phyloP scores from a whole-genome alignment of 257 asterid species.

The Solanum rostratum region DNA sequence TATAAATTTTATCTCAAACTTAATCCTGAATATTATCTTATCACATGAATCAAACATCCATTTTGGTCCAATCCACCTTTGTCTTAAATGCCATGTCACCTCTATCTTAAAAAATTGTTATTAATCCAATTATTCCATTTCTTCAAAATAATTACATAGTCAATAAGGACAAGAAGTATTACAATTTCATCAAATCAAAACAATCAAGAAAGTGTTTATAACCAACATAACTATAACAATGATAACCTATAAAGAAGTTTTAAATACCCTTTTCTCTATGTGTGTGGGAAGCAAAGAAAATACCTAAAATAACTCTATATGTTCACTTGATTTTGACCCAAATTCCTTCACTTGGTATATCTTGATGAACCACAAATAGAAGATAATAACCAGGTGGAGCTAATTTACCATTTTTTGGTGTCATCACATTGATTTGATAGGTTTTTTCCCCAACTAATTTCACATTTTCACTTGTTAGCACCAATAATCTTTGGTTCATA shows the following conservation, averaged over 20 bases:
- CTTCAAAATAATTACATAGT: not conserved
- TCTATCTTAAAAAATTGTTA: not conserved
- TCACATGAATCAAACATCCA: not conserved
- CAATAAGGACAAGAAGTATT: not conserved
- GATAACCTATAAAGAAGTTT: not conserved
- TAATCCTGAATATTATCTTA: not conserved
- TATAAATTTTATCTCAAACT: not conserved
- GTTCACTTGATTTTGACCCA: slow-evolving; percentile 8
- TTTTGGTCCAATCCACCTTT: not conserved
- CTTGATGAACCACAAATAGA: slow-evolving; percentile 14
- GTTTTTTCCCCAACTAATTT: not conserved
- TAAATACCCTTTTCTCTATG: not conserved
- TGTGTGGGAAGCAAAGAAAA: not conserved
- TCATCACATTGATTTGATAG: not conserved
- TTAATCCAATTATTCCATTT: not conserved
- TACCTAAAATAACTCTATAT: not conserved
- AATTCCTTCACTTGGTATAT: slow-evolving; percentile 14
- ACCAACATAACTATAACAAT: not conserved
- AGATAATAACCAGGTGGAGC: slow-evolving; percentile 11
- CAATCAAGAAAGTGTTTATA: not conserved
- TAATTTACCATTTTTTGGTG: slow-evolving; percentile 2
- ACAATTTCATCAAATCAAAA: not conserved
- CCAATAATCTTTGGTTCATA: slow-evolving; percentile 13
- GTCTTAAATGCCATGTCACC: not conserved
- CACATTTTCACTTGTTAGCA: slow-evolving; percentile 2